phyloP scores from a whole-genome alignment of 2,329 filamentous ascomycete genomes.

The Sporothrix phasma region DNA sequence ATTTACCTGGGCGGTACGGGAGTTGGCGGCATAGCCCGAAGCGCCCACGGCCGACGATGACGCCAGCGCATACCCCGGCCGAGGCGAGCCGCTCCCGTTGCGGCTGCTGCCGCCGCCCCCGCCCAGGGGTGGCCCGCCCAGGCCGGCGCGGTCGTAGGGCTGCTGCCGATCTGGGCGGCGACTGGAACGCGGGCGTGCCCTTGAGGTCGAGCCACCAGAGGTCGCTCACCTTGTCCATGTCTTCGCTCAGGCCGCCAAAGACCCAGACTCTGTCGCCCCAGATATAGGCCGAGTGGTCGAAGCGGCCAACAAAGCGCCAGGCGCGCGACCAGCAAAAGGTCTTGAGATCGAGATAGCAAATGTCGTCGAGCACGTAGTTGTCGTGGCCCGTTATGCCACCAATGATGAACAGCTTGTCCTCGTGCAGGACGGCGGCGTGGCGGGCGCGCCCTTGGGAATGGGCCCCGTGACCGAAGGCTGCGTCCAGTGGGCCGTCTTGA shows the following conservation, averaged over 20 bases:
- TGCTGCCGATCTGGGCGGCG: conserved; percentile 45
- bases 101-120: background rate
- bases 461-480: conserved; percentile 79
- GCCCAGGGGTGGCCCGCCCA: background rate
- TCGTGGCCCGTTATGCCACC: conserved; percentile 93
- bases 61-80: conserved; percentile 39
- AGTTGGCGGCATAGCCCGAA: conserved; percentile 58
- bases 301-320: conserved; percentile 90
- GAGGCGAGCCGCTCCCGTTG: conserved; percentile 35
- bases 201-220: conserved; percentile 97
- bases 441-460: conserved; percentile 83
- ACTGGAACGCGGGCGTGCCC: conserved; percentile 74
- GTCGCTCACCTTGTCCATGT: conserved; percentile 95
- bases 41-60: conserved; percentile 44
- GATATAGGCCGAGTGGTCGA: conserved; percentile 91
- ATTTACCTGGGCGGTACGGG: conserved; percentile 56
- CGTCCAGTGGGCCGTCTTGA: conserved; percentile 90
- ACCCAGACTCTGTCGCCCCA: conserved; percentile 91
- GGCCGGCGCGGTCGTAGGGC: conserved; percentile 33
- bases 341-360: conserved; percentile 92
- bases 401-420: conserved; percentile 92
- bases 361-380: conserved; percentile 86
- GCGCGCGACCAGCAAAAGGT: conserved; percentile 95
- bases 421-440: conserved; percentile 87
- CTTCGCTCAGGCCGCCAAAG: conserved; percentile 85